Conservation (phyloP, 257 asterid species). For the Verbascum thapsus region DNA sequence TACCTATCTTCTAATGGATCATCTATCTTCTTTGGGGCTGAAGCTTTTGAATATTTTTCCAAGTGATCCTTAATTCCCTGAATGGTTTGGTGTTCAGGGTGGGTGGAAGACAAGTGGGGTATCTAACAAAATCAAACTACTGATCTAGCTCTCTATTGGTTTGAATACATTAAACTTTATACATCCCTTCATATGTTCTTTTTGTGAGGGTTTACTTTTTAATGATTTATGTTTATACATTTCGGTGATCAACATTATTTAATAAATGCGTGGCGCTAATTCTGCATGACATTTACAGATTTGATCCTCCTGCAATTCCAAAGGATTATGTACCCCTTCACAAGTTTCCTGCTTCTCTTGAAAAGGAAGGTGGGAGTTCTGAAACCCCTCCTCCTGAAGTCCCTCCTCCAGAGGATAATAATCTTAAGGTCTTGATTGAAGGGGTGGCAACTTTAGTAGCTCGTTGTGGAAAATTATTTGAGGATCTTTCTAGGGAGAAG, state of each 20-base stretch:
- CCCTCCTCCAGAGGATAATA: slow-evolving; percentile 78
- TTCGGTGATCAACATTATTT: slow-evolving; percentile 1
- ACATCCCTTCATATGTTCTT: slow-evolving; percentile 14
- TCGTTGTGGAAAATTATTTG: slow-evolving; percentile 91
- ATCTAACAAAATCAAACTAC: not conserved
- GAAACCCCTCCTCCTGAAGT: slow-evolving; percentile 69
- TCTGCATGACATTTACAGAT: slow-evolving; percentile 49
- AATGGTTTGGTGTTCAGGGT: not conserved
- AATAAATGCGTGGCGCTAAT: slow-evolving; percentile 7
- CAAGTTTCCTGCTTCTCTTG: slow-evolving; percentile 64
- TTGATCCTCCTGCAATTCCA: slow-evolving; percentile 81
- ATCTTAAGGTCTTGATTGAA: slow-evolving; percentile 81
- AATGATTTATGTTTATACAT: not conserved
- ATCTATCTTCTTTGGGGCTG: too few species aligned
- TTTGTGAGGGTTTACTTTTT: not conserved
- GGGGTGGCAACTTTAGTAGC: slow-evolving; percentile 94
- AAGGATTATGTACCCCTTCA: slow-evolving; percentile 76
- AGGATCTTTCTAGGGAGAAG: slow-evolving; percentile 90
- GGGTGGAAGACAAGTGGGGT: not conserved
- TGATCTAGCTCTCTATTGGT: not conserved
- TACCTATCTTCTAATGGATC: too few species aligned
- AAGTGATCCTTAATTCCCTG: too few species aligned
- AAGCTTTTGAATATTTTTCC: too few species aligned
- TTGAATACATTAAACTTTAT: slow-evolving; percentile 9
- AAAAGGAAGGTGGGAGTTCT: slow-evolving; percentile 42